A percentile compares a stretch with the other conserved stretches of the same genome.
phyloP scores from a whole-genome alignment of 129 eudicot species.

The Solidago caesia region DNA sequence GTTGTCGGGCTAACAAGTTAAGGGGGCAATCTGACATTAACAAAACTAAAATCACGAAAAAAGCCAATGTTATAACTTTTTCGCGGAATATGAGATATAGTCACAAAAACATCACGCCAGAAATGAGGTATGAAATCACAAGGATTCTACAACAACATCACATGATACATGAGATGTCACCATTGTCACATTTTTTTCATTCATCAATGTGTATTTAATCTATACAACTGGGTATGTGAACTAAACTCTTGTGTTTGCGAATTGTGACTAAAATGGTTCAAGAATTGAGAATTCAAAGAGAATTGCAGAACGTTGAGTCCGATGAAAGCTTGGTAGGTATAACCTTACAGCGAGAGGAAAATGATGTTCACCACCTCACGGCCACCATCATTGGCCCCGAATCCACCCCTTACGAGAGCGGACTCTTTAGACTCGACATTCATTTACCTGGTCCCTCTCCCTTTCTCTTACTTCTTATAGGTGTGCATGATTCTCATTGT shows the following conservation, averaged over 20 bases:
- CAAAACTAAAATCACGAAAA: neutral
- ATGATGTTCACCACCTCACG: constrained; percentile 46
- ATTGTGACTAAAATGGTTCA: constrained; percentile 46
- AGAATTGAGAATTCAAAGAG: constrained; percentile 54
- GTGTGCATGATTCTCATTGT: no score
- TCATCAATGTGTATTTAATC: no score
- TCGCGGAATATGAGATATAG: no score
- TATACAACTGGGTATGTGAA: no score
- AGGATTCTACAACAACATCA: no score
- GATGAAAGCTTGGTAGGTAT: neutral
- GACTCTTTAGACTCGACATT: constrained; percentile 59
- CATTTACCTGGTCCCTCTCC: constrained; percentile 45
- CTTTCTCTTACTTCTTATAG: no score
- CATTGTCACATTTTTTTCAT: no score
- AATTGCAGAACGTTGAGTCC: neutral
- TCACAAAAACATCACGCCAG: no score
- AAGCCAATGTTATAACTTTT: neutral
- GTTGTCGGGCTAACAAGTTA: neutral
- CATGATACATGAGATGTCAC: no score
- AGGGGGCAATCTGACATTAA: neutral
- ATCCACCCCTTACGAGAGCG: constrained; percentile 75
- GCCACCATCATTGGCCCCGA: constrained; percentile 66
- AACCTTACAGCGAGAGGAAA: neutral
- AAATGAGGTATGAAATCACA: no score
- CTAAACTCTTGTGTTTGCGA: no score